Evolutionary conservation across 2,329 filamentous ascomycete genomes (phyloP).

Genomic region (Thelonectria olida): DNA sequence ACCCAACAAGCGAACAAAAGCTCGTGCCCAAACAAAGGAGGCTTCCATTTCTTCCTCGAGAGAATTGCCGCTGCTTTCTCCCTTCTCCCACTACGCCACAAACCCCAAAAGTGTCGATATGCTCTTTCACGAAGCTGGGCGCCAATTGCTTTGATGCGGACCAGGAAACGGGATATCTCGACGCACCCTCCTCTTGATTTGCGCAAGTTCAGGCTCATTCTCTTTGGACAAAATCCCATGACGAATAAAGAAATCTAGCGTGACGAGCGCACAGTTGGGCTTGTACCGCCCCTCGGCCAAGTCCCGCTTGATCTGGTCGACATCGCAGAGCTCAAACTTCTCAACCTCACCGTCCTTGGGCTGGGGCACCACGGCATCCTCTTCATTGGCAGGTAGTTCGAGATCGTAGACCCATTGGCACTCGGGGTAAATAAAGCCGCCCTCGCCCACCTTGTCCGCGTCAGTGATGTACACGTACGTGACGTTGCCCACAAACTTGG

Average conservation of each 20-base stretch:
- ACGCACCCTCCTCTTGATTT: constrained; percentile 80
- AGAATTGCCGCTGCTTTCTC: not conserved
- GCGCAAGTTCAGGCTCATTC: constrained; percentile 80
- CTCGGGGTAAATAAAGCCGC: constrained; percentile 86
- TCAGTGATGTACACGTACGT: constrained; percentile 88
- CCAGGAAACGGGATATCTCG: constrained; percentile 83
- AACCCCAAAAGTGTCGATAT: not conserved
- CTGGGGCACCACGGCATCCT: constrained; percentile 71
- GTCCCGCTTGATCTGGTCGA: constrained; percentile 78
- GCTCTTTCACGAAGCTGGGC: constrained; percentile 14
- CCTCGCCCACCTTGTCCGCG: constrained; percentile 79
- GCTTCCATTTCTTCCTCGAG: not conserved
- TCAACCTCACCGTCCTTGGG: constrained; percentile 92
- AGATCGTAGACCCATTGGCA: constrained; percentile 93
- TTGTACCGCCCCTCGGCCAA: constrained; percentile 84
- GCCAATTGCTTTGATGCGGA: constrained; percentile 58
- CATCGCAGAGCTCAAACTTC: constrained; percentile 78
- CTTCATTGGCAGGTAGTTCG: constrained; percentile 74
- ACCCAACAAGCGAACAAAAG: constrained; percentile 34
- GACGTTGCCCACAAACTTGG: constrained; percentile 72
- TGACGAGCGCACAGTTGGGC: constrained; percentile 86
- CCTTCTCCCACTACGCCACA: not conserved
- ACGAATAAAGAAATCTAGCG: constrained; percentile 90
- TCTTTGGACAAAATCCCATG: constrained; percentile 82
- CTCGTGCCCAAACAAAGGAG: constrained; percentile 11